Percentiles rank a stretch among this genome's conserved stretches.
Conservation (phyloP, 257 asterid genomes). For the Przewalskia tangutica region DNA sequence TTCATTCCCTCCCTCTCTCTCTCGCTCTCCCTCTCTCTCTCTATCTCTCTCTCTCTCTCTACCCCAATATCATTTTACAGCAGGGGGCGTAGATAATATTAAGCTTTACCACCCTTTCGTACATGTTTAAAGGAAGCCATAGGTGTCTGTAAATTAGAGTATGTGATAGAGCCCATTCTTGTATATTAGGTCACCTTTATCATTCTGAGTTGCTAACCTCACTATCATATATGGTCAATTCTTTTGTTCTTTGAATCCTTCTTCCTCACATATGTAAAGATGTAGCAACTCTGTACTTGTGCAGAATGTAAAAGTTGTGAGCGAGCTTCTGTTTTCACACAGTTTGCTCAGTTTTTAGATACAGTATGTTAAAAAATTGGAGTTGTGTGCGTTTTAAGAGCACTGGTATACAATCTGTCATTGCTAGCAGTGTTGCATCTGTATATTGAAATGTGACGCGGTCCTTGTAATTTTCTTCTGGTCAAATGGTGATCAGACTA, state of each 20-base stretch:
- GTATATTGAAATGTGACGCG: neutral
- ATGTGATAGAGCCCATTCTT: conserved; percentile 36
- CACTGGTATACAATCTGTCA: neutral
- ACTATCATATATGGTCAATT: neutral
- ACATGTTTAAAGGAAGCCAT: conserved; percentile 19
- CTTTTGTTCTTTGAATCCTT: conserved; percentile 5
- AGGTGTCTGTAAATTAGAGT: conserved; percentile 45
- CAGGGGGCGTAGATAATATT: conserved; percentile 23
- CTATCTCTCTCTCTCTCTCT: neutral
- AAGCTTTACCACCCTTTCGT: conserved; percentile 28
- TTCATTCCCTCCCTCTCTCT: too few species aligned
- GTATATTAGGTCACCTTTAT: conserved; percentile 28
- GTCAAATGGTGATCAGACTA: neutral
- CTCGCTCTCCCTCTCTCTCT: neutral
- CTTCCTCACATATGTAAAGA: conserved; percentile 9
- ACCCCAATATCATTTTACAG: conserved; percentile 13
- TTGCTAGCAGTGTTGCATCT: neutral
- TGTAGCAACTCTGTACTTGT: conserved; percentile 7
- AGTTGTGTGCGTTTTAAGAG: neutral
- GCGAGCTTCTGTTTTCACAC: neutral
- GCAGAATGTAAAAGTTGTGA: neutral
- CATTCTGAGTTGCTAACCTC: conserved; percentile 4
- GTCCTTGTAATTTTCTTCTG: neutral
- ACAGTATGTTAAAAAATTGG: neutral
- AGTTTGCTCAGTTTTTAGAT: neutral